These are phyloP conservation scores for Lolium rigidum DNA, from an alignment of 176 grass and related monocot species.

Conservation along the genomic window DNA sequence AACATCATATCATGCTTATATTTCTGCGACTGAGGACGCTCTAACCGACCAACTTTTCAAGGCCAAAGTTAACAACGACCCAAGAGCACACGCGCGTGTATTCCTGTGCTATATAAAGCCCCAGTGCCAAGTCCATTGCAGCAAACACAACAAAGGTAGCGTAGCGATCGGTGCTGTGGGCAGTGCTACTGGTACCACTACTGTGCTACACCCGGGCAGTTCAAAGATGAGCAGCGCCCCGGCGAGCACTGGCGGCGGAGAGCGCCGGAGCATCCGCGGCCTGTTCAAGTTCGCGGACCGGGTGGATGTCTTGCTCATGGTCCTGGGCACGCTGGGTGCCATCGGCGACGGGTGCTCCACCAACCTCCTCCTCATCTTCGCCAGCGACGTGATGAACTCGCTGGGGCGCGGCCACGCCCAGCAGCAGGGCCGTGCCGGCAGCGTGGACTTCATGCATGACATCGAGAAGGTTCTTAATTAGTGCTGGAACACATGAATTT, in stretches of 20 bases:
- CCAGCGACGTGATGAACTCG: slow-evolving; percentile 92
- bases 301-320: slow-evolving; percentile 75
- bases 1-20: not conserved
- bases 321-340: slow-evolving; percentile 76
- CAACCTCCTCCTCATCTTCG: slow-evolving; percentile 93
- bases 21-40: not conserved
- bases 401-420: slow-evolving; percentile 60
- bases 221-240: slow-evolving; percentile 37
- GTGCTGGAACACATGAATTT: not conserved
- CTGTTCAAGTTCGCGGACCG: slow-evolving; percentile 82
- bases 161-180: not conserved
- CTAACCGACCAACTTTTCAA: slow-evolving; percentile 21
- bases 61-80: not conserved
- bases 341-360: slow-evolving; percentile 91
- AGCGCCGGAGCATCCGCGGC: slow-evolving; percentile 61
- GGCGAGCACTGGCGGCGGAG: slow-evolving; percentile 21
- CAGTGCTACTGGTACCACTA: not conserved
- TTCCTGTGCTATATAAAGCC: slow-evolving; percentile 49
- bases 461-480: slow-evolving; percentile 72
- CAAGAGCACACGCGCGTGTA: not conserved
- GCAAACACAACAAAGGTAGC: not conserved
- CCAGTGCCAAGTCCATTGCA: slow-evolving; percentile 32
- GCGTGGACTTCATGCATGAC: slow-evolving; percentile 76
- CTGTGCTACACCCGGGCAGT: not conserved
- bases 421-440: slow-evolving; percentile 2